Conservation (phyloP, 352 stramenopile genomes). For the Porosira glacialis region DNA sequence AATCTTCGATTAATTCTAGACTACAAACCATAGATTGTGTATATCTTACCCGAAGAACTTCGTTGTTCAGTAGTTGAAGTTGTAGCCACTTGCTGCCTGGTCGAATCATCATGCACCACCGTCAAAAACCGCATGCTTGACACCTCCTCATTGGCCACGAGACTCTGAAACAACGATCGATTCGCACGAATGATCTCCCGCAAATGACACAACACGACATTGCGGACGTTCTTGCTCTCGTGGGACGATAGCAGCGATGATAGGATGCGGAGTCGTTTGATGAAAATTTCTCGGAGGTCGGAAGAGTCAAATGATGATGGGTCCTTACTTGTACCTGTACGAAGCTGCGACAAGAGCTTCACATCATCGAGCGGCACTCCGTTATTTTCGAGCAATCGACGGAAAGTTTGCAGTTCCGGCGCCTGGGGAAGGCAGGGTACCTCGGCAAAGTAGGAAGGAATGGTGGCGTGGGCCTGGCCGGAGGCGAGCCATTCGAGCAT, state of each 20-base stretch:
- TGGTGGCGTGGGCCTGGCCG: conserved; percentile 48
- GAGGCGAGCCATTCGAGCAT: conserved; percentile 66
- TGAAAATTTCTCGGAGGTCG: conserved; percentile 3
- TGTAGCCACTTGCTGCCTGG: conserved; percentile 2
- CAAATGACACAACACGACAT: conserved; percentile 64
- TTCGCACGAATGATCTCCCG: conserved; percentile 71
- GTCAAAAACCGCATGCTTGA: conserved; percentile 75
- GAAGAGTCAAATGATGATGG: not conserved
- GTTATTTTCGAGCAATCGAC: conserved; percentile 49
- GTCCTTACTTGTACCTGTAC: not conserved
- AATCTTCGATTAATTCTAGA: no score
- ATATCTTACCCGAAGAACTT: no score
- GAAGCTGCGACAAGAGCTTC: conserved; percentile 36
- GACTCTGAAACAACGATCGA: conserved; percentile 63
- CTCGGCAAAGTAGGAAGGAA: conserved; percentile 62
- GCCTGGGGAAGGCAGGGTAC: conserved; percentile 76
- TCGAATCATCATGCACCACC: conserved; percentile 50
- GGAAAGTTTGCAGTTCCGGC: conserved; percentile 51
- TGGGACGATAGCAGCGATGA: conserved; percentile 55
- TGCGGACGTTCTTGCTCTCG: conserved; percentile 74
- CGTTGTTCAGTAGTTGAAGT: conserved; percentile 20
- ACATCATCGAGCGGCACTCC: conserved; percentile 79
- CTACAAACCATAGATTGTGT: no score
- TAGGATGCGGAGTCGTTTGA: conserved; percentile 24
- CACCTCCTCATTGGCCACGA: conserved; percentile 71